Percentiles rank a stretch among this genome's conserved stretches.
Conservation (phyloP, 2,329 filamentous ascomycete genomes). For the Camillea tinctor region DNA sequence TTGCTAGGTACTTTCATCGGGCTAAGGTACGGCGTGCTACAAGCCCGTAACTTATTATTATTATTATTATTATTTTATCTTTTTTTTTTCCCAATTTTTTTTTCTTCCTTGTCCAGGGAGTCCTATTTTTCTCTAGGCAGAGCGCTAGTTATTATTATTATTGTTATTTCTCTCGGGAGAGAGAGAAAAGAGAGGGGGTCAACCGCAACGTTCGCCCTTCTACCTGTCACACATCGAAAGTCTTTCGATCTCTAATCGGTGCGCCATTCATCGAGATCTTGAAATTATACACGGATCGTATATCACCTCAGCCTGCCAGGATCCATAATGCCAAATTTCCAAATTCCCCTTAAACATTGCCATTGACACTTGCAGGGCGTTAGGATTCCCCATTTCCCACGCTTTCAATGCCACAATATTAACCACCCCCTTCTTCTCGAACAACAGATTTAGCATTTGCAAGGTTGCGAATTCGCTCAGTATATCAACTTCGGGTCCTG, state of each 20-base stretch:
- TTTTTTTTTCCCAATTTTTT: background rate
- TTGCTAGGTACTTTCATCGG: slow-evolving; percentile 10
- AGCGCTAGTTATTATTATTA: slow-evolving; percentile 11
- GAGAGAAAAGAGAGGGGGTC: slow-evolving; percentile 13
- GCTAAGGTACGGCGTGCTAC: slow-evolving; percentile 10
- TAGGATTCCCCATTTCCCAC: slow-evolving; percentile 25
- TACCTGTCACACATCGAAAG: slow-evolving; percentile 20
- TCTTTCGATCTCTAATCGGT: slow-evolving; percentile 21
- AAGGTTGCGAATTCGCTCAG: slow-evolving; percentile 2
- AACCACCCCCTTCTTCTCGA: slow-evolving; percentile 3
- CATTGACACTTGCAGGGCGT: slow-evolving; percentile 29
- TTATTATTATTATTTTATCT: background rate
- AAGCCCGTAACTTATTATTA: background rate
- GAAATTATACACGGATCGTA: slow-evolving; percentile 32
- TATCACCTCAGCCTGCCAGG: slow-evolving; percentile 25
- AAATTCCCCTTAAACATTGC: slow-evolving; percentile 35
- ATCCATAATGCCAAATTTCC: slow-evolving; percentile 31
- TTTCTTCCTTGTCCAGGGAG: background rate
- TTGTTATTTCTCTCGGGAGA: background rate
- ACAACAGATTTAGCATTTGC: slow-evolving; percentile 4
- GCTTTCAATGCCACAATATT: slow-evolving; percentile 26
- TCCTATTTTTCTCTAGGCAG: slow-evolving; percentile 5
- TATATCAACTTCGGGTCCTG: background rate
- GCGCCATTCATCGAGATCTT: slow-evolving; percentile 31
- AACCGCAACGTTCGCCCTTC: slow-evolving; percentile 15